These are phyloP conservation scores for Tulasnella sp. DNA, from an alignment of 768 basidiomycete genomes.

Conservation along the genomic window DNA sequence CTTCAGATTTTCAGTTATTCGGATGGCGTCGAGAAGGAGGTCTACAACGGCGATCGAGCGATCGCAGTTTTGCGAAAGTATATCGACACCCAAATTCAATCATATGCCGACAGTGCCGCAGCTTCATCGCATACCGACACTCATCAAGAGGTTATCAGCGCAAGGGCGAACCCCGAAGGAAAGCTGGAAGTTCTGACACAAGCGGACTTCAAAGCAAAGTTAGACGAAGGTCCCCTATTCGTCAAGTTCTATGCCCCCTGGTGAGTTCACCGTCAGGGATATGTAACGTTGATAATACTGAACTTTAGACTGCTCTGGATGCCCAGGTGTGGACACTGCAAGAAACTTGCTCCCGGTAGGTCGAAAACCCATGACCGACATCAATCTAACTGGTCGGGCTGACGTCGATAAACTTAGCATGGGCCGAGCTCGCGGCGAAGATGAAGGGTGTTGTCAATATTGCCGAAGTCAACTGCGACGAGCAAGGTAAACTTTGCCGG, in stretches of 20 bases:
- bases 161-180: slow-evolving; percentile 40
- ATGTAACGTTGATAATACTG: not conserved
- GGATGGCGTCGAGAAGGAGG: slow-evolving; percentile 57
- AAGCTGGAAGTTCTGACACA: slow-evolving; percentile 42
- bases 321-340: slow-evolving; percentile 87
- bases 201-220: slow-evolving; percentile 47
- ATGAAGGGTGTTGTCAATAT: slow-evolving; percentile 71
- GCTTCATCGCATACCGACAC: slow-evolving; percentile 18
- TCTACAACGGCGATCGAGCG: slow-evolving; percentile 53
- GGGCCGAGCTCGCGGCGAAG: slow-evolving; percentile 65
- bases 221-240: slow-evolving; percentile 52
- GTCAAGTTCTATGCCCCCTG: slow-evolving; percentile 91
- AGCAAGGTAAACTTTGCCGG: slow-evolving; percentile 60
- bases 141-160: slow-evolving; percentile 29
- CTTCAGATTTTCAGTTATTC: slow-evolving; percentile 35
- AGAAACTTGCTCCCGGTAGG: slow-evolving; percentile 71
- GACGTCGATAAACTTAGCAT: slow-evolving; percentile 41
- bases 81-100: slow-evolving; percentile 44
- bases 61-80: slow-evolving; percentile 54
- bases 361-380: not conserved
- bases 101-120: not conserved
- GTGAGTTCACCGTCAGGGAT: slow-evolving; percentile 37
- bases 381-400: not conserved
- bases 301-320: not conserved
- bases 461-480: slow-evolving; percentile 88